Evolutionary conservation across 345 rosid species (phyloP), one percentile per base, ranked within the genome.

Genomic region (Brassica cretica): DNA sequence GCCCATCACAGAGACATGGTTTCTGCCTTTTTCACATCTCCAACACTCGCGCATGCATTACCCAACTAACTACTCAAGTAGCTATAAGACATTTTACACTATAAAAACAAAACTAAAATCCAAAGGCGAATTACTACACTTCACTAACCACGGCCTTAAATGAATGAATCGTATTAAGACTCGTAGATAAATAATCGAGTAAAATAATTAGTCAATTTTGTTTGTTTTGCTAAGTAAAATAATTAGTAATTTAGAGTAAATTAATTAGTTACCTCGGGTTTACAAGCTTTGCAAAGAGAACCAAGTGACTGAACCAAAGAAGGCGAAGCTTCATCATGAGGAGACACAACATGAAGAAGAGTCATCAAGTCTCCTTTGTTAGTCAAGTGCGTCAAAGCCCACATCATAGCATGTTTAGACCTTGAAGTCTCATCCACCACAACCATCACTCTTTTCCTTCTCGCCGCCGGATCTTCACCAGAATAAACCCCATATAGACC

Each of bases 351-450:
- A 66, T 88, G 92, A 41, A 93, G 97, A 64, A 95, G 84, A 81
- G 97, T 92, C 73, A 94, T 87, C 76, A 88, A 84, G 75, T 94
- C 98, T 70, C 92, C 93, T 82, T 86, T 87, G 71, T 89, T 87
- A 58, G 88, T 86, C 2, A 88, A 86, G 86, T 95, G 94, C n/a
- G 97, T 92, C 1, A 94, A 85, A 33, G 99, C 97, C 97, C 97
- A 95, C 85, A 95, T 91, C 99, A 95, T 91, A 32, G 99, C 99
- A 84, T 95, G 96, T 80, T 86, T 91, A 0, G 97, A 88, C 61
- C 87, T 85, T 0, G 97, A 85, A 32, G 82, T 82, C n/a, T 91
- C 84, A 68, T 95, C 98, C 21, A 93, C 98, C 37, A 93, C 84
- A 14, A 91, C 98, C 99, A 91, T 91, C 76, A 93, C 98, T 64